phyloP scores from a whole-genome alignment of 441 rosid genomes.

The Metrosideros polymorpha region DNA sequence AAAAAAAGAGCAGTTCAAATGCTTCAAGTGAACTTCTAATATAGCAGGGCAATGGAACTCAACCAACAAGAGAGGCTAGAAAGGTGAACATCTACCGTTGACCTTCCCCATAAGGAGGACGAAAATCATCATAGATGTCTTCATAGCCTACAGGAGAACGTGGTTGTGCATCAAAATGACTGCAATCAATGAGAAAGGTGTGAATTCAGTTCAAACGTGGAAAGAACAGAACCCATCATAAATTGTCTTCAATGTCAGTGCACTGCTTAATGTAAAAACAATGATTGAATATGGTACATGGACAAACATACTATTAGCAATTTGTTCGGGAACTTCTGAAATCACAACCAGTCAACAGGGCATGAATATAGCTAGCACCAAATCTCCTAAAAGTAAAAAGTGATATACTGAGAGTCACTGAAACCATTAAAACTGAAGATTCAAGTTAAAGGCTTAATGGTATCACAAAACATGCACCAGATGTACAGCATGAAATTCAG shows the following conservation, averaged over 20 bases:
- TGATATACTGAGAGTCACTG: not conserved
- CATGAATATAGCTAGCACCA: not conserved
- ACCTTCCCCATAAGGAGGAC: not conserved
- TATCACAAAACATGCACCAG: not conserved
- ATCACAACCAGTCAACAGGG: not conserved
- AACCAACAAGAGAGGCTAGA: not conserved
- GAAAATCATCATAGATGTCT: not conserved
- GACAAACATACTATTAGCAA: not conserved
- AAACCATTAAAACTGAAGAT: not conserved
- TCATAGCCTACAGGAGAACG: conserved; percentile 5
- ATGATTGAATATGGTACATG: not conserved
- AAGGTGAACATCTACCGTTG: not conserved
- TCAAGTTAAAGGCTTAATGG: not conserved
- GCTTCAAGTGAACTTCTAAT: not conserved
- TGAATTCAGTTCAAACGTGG: not conserved
- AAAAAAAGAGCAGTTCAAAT: not conserved
- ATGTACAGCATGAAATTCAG: not conserved
- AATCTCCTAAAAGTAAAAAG: not conserved
- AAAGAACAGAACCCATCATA: not conserved
- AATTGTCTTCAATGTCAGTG: not conserved
- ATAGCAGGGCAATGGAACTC: not conserved
- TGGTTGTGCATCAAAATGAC: not conserved
- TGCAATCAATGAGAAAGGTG: not conserved
- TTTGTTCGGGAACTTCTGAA: not conserved
- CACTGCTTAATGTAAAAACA: not conserved